phyloP scores from a whole-genome alignment of 169 alveolate species.

The Nephromyces sp. region DNA sequence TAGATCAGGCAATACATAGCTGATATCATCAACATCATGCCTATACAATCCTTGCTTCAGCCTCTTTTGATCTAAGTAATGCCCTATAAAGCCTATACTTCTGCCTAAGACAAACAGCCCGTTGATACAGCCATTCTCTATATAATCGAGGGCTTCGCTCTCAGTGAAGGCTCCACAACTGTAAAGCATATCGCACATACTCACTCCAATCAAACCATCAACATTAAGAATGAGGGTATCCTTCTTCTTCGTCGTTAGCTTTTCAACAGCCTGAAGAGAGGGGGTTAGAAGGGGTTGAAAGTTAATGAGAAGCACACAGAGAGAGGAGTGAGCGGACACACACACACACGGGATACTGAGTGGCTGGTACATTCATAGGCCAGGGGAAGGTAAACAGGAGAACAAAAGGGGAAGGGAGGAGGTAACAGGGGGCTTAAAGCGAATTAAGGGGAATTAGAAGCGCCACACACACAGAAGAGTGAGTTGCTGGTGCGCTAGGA shows the following conservation, averaged over 20 bases:
- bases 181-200: constrained; percentile 44
- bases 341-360: background rate
- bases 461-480: too few relatives aligned
- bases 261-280: constrained; percentile 26
- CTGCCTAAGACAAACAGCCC: constrained; percentile 46
- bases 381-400: too few relatives aligned
- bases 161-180: constrained; percentile 14
- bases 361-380: too few relatives aligned
- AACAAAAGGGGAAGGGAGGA: too few relatives aligned
- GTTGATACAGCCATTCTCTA: constrained; percentile 39
- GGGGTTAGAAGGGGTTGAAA: background rate
- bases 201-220: constrained; percentile 44
- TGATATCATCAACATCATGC: constrained; percentile 33
- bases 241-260: constrained; percentile 42
- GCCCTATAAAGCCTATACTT: constrained; percentile 48
- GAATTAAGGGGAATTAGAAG: too few relatives aligned
- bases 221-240: constrained; percentile 47
- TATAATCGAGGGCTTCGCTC: constrained; percentile 36
- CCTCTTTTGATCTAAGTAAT: constrained; percentile 38
- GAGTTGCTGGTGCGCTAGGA: too few relatives aligned
- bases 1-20: constrained; percentile 24
- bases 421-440: too few relatives aligned
- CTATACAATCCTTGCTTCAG: constrained; percentile 42
- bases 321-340: background rate
- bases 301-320: background rate